Percentiles rank a stretch among this genome's conserved stretches.
These are phyloP conservation scores for Chrysosporium queenslandicum DNA, from an alignment of 2,329 filamentous ascomycete species.

Conservation along the genomic window DNA sequence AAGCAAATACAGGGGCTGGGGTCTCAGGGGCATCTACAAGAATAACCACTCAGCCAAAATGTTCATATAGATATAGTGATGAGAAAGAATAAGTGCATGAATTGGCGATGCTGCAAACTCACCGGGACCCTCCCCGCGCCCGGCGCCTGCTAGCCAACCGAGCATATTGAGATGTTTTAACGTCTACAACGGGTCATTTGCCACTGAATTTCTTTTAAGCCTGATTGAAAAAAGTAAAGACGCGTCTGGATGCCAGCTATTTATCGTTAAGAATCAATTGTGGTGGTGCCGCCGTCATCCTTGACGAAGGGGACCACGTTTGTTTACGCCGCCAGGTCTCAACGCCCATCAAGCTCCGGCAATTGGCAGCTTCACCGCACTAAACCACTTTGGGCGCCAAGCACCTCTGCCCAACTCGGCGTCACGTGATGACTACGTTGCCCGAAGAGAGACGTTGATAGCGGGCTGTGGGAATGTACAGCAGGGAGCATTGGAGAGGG, in stretches of 20 bases:
- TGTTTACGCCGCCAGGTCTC: conserved; percentile 6
- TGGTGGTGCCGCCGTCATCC: conserved; percentile 3
- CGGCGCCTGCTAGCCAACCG: conserved; percentile 27
- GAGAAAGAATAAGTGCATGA: conserved; percentile 32
- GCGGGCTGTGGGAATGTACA: too few relatives aligned
- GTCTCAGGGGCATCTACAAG: conserved; percentile 50
- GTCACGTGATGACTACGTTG: not conserved
- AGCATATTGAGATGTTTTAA: conserved; percentile 22
- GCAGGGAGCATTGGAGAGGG: too few relatives aligned
- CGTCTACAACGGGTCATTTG: not conserved
- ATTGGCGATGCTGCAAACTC: not conserved
- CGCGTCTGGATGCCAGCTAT: conserved; percentile 7
- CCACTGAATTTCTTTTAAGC: not conserved
- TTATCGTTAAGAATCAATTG: conserved; percentile 2
- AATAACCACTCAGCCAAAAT: not conserved
- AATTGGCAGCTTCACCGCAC: conserved; percentile 11
- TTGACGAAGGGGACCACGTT: conserved; percentile 11
- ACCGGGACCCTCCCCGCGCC: conserved; percentile 19
- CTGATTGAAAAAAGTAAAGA: not conserved
- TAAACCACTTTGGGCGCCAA: conserved; percentile 7
- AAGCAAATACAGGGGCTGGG: conserved; percentile 56
- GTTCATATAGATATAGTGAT: conserved; percentile 37
- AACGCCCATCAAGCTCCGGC: not conserved
- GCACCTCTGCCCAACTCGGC: conserved; percentile 5
- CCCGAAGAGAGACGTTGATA: too few relatives aligned